Percentiles rank a stretch among this genome's conserved stretches.
Evolutionary conservation across 2,329 filamentous ascomycete species (phyloP).

Genomic region (Penicillium sp.): DNA sequence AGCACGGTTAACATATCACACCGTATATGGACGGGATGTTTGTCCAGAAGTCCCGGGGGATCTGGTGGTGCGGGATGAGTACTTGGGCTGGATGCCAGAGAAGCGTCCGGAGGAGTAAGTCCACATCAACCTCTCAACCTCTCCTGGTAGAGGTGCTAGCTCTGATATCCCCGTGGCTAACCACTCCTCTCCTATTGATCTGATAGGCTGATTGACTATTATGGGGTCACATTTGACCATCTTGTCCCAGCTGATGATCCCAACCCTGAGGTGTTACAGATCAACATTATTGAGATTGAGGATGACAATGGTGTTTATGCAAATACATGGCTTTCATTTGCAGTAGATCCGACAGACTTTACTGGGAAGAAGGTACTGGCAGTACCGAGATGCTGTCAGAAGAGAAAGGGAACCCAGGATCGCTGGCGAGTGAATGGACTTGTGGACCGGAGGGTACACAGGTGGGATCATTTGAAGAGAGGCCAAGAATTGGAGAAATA

Average conservation of each 20-base stretch:
- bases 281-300: slow-evolving; percentile 46
- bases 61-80: slow-evolving; percentile 19
- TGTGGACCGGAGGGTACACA: slow-evolving; percentile 18
- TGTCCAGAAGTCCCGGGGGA: slow-evolving; percentile 8
- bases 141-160: slow-evolving; percentile 1
- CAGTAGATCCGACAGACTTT: slow-evolving; percentile 39
- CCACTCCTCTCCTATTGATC: too few relatives aligned
- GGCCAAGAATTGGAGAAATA: too few relatives aligned
- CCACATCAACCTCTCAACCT: background rate
- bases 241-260: slow-evolving; percentile 28
- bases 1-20: slow-evolving; percentile 16
- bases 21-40: slow-evolving; percentile 16
- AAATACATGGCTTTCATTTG: slow-evolving; percentile 36
- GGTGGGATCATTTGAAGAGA: too few relatives aligned
- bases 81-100: slow-evolving; percentile 18
- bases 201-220: slow-evolving; percentile 14
- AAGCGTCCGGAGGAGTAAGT: slow-evolving; percentile 12
- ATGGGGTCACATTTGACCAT: too few relatives aligned
- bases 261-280: slow-evolving; percentile 44
- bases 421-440: slow-evolving; percentile 33
- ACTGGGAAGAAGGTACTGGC: slow-evolving; percentile 42
- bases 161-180: too few relatives aligned
- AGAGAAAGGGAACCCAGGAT: slow-evolving; percentile 38
- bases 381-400: slow-evolving; percentile 45
- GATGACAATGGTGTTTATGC: slow-evolving; percentile 34